Conservation (phyloP, 73 alveolate genomes). For the Durusdinium trenchii region DNA sequence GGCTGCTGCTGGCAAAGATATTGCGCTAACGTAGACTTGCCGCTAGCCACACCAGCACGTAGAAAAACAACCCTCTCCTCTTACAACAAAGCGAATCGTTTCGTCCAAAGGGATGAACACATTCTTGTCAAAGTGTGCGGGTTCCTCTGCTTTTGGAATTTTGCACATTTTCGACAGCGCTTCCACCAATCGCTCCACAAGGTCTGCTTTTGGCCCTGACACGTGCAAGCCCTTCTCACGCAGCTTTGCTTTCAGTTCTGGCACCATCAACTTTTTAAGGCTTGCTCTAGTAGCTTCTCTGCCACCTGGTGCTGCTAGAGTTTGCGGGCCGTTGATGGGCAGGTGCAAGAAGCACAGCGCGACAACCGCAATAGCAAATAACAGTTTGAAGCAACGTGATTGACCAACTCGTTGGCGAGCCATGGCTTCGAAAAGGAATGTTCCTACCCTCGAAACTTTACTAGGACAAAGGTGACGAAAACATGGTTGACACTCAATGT, state of each 20-base stretch:
- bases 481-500: conserved; percentile 45
- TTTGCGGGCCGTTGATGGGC: conserved; percentile 30
- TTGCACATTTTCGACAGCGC: not conserved
- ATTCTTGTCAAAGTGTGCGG: not conserved
- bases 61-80: conserved; percentile 40
- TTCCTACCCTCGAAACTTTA: not conserved
- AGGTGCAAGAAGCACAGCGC: conserved; percentile 71
- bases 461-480: not conserved
- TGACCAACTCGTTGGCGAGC: conserved; percentile 62
- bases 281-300: conserved; percentile 18
- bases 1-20: not conserved
- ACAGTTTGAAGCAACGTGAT: conserved; percentile 38
- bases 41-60: conserved; percentile 72
- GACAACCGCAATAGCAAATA: conserved; percentile 55
- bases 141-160: conserved; percentile 9
- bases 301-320: conserved; percentile 52
- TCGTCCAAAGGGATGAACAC: conserved; percentile 51
- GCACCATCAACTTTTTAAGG: not conserved
- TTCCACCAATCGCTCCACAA: conserved; percentile 11
- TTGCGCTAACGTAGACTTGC: conserved; percentile 56
- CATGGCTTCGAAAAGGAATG: conserved; percentile 63
- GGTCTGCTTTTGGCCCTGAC: conserved; percentile 18
- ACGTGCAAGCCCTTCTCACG: conserved; percentile 13
- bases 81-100: conserved; percentile 4
- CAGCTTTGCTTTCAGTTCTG: conserved; percentile 26